Base-by-base conservation (phyloP, 768 basidiomycete species). In the Termitomyces sp. region DNA sequence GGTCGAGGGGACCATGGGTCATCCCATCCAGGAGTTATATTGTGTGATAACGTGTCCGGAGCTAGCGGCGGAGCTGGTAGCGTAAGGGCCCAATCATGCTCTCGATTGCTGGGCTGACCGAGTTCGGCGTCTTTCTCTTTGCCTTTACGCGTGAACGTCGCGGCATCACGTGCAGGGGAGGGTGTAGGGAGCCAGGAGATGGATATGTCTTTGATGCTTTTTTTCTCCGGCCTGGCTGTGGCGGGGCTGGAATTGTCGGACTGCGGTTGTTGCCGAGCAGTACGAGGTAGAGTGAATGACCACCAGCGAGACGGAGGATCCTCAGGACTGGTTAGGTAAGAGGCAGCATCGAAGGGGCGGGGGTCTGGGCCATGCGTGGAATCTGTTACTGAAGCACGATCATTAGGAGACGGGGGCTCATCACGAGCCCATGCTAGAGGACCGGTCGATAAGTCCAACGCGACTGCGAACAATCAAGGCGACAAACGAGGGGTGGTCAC, bases 351-450 rank as follows among this genome's bases (percentile, higher is more conserved):
- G 37, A 80, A 81, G 16, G 79, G 76, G 15, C 77, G 78, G 41
- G 76, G 67, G 36, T 79, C 76, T 56, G 73, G 65, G 39, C 68
- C 65, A 46, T 69, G 73, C 58, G 68, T 64, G 22, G 68, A 63
- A 50, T 70, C 70, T 18, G 68, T 58, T 34, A 68, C 60, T 18
- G 68, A 66, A 53, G 66, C 63, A 33, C 76, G 77, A 50, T 84
- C 79, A 45, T 74, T 81, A 1, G 89, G 88, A 0, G 89, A 91
- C 4, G 89, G 88, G 4, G 89, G 89, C 67, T 93, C 91, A 68
- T 93, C 87, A 64, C 82, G 78, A 4, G 91, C 91, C 91, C 91
- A 93, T 51, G 91, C 91, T 93, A 62, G 55, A 58, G 58, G 33
- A 53, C 24, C 31, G 15, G 2, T n/a, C 5, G 34, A 55, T 55